Evolutionary conservation across 176 grass and related monocot genomes (phyloP).

Genomic region (Secale cereale): DNA sequence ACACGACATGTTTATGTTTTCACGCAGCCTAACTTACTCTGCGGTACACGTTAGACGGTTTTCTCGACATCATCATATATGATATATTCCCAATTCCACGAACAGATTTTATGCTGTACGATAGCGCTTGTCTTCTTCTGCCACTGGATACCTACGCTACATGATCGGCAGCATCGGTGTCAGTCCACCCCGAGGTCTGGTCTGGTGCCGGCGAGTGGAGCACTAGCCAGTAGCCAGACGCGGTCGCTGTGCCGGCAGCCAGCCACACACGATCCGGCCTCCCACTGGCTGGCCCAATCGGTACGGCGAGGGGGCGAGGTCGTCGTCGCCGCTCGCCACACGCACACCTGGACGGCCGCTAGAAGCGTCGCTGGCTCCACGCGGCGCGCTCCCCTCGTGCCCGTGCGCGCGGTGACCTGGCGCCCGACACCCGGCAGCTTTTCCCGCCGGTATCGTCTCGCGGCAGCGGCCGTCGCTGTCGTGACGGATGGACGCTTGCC

Average conservation of each 20-base stretch:
- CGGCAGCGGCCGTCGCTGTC: not conserved
- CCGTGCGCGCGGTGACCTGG: not conserved
- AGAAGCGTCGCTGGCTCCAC: slow-evolving; percentile 37
- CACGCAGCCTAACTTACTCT: not conserved
- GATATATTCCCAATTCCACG: not conserved
- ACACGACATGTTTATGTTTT: no score
- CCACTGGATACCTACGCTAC: not conserved
- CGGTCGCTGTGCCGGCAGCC: slow-evolving; percentile 5
- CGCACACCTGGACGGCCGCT: slow-evolving; percentile 35
- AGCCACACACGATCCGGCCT: slow-evolving; percentile 10
- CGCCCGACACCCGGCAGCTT: slow-evolving; percentile 8
- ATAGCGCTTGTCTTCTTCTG: not conserved
- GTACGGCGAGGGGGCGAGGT: not conserved
- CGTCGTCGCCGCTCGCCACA: not conserved
- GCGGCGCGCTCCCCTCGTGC: not conserved
- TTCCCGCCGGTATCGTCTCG: not conserved
- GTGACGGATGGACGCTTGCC: not conserved
- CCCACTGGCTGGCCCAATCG: not conserved
- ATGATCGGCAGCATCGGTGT: not conserved
- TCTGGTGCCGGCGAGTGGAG: not conserved
- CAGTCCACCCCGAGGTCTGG: not conserved
- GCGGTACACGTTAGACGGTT: not conserved
- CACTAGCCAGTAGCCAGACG: not conserved
- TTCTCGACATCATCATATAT: not conserved
- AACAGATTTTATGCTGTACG: not conserved